Conservation (phyloP, 352 stramenopile genomes). For the Phytophthora boehmeriae region DNA sequence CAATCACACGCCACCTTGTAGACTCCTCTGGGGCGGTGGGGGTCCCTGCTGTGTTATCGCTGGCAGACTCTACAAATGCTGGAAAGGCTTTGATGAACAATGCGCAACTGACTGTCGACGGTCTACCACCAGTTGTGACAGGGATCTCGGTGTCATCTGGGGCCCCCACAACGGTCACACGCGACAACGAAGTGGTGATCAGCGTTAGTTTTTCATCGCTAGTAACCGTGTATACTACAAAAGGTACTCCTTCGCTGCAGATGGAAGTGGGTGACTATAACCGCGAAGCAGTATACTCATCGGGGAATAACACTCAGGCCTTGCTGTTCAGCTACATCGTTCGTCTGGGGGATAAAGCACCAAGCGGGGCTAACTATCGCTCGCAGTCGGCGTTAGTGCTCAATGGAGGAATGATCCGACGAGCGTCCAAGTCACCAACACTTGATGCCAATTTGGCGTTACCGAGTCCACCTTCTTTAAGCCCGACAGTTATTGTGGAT, state of each 20-base stretch:
- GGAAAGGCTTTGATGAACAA: slow-evolving; percentile 54
- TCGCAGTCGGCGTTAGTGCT: slow-evolving; percentile 51
- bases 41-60: slow-evolving; percentile 39
- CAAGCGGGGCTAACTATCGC: slow-evolving; percentile 57
- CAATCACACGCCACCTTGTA: slow-evolving; percentile 48
- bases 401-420: slow-evolving; percentile 68
- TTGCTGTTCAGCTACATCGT: slow-evolving; percentile 75
- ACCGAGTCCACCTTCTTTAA: slow-evolving; percentile 48
- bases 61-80: slow-evolving; percentile 39
- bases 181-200: slow-evolving; percentile 52
- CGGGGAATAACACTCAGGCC: slow-evolving; percentile 50
- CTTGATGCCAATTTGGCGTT: slow-evolving; percentile 67
- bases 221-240: slow-evolving; percentile 59
- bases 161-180: slow-evolving; percentile 45
- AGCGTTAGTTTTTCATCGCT: slow-evolving; percentile 67
- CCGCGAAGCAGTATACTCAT: slow-evolving; percentile 64
- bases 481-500: slow-evolving; percentile 57
- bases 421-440: slow-evolving; percentile 49
- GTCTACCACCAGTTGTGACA: slow-evolving; percentile 48
- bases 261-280: slow-evolving; percentile 68
- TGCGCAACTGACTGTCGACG: slow-evolving; percentile 60
- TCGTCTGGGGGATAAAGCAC: slow-evolving; percentile 58
- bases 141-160: slow-evolving; percentile 44
- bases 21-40: slow-evolving; percentile 8
- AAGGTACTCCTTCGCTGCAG: slow-evolving; percentile 58